These are phyloP conservation scores for Ustilago lituana DNA, from an alignment of 1,284 basidiomycete genomes.

Conservation along the genomic window DNA sequence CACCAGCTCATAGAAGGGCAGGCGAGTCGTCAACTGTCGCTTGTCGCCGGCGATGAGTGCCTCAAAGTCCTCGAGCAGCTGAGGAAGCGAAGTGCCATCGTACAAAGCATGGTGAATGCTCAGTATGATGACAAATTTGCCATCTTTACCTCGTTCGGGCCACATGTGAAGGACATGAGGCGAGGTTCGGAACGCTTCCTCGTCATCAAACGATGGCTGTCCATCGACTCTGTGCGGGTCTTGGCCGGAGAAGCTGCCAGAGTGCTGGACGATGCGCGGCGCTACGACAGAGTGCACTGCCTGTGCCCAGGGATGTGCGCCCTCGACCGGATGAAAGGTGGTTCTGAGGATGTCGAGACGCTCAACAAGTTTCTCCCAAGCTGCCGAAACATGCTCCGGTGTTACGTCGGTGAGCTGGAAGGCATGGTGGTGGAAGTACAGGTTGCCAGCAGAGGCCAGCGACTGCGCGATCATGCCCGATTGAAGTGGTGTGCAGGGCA, in stretches of 20 bases:
- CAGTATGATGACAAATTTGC: conserved; percentile 8
- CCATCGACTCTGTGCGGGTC: conserved; percentile 19
- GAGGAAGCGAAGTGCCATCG: conserved; percentile 50
- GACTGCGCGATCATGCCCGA: conserved; percentile 62
- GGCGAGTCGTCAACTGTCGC: not conserved
- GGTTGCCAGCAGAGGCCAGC: conserved; percentile 39
- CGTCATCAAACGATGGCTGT: conserved; percentile 46
- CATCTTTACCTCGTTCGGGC: not conserved
- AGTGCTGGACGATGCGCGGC: conserved; percentile 19
- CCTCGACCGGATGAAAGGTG: conserved; percentile 51
- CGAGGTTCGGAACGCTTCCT: conserved; percentile 32
- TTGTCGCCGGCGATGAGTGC: conserved; percentile 3
- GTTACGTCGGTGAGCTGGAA: conserved; percentile 16
- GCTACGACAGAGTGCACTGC: conserved; percentile 27
- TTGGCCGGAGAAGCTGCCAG: conserved; percentile 5
- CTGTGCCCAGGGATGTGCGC: conserved; percentile 54
- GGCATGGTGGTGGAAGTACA: conserved; percentile 58
- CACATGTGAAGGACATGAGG: conserved; percentile 54
- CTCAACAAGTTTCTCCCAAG: conserved; percentile 44
- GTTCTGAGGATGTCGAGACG: conserved; percentile 57
- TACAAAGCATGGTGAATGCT: conserved; percentile 59
- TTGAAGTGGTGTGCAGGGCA: conserved; percentile 65
- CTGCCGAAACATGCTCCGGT: conserved; percentile 14
- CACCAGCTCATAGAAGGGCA: conserved; percentile 42
- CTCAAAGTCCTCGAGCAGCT: conserved; percentile 50